phyloP scores from a whole-genome alignment of 148 eudicot genomes.

The Persicaria tinctoria region DNA sequence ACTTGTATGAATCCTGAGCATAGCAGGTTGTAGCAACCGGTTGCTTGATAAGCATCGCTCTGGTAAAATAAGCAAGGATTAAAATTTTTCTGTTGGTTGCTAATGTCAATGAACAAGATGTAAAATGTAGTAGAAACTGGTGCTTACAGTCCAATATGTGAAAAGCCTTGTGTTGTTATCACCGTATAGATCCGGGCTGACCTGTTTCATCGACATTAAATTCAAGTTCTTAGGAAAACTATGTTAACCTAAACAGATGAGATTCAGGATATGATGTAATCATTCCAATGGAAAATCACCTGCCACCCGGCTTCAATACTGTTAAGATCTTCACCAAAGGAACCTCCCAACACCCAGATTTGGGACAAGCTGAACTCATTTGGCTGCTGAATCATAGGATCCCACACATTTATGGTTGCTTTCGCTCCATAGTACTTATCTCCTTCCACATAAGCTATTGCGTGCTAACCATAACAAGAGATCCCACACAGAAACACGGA shows the following conservation, averaged over 20 bases:
- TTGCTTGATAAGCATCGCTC: slow-evolving; percentile 99
- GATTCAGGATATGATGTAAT: neutral
- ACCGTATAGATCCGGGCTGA: slow-evolving; percentile 95
- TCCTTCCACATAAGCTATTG: slow-evolving; percentile 96
- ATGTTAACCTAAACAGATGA: neutral
- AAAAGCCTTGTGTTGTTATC: slow-evolving; percentile 96
- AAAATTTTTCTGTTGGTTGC: neutral
- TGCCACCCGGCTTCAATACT: slow-evolving; percentile 99
- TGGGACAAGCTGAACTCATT: slow-evolving; percentile 97
- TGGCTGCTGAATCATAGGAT: slow-evolving; percentile 83
- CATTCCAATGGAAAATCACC: slow-evolving; percentile 31
- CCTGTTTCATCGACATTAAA: slow-evolving; percentile 34
- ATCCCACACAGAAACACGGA: neutral
- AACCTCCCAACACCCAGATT: slow-evolving; percentile 90
- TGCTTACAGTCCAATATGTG: slow-evolving; percentile 98
- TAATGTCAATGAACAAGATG: neutral
- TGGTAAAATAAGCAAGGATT: slow-evolving; percentile 19
- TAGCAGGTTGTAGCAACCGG: slow-evolving; percentile 90
- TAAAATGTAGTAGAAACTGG: slow-evolving; percentile 3
- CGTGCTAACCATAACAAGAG: slow-evolving; percentile 46
- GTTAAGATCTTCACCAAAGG: slow-evolving; percentile 95
- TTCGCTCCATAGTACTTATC: slow-evolving; percentile 91
- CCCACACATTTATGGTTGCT: slow-evolving; percentile 97
- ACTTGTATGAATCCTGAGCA: slow-evolving; percentile 98
- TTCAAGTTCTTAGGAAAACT: neutral